Conservation (phyloP, 2,329 filamentous ascomycete genomes). For the Alternaria consortialis region DNA sequence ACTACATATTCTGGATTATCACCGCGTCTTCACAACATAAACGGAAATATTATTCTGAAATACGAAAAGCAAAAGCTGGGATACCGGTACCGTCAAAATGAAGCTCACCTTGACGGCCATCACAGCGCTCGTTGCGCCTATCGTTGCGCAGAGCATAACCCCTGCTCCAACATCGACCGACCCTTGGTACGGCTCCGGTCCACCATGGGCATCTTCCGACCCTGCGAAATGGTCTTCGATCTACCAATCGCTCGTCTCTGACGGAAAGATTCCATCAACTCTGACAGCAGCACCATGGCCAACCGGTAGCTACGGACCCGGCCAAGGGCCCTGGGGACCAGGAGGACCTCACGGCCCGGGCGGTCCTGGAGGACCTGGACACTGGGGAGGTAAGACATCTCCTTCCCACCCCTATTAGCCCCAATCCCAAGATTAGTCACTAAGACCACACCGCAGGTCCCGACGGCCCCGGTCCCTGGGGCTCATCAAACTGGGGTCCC, state of each 20-base stretch:
- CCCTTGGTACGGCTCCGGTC: conserved; percentile 13
- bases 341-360: conserved; percentile 5
- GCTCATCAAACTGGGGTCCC: conserved; percentile 37
- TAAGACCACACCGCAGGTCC: conserved; percentile 5
- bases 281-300: conserved; percentile 36
- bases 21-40: background rate
- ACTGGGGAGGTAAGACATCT: conserved; percentile 33
- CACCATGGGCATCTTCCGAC: conserved; percentile 35
- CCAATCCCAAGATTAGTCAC: background rate
- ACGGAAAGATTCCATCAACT: conserved; percentile 37
- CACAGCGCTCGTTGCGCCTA: conserved; percentile 8
- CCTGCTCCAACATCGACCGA: conserved; percentile 17
- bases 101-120: conserved; percentile 12
- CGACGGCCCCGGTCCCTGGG: conserved; percentile 39
- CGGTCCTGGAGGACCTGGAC: conserved; percentile 8
- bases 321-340: conserved; percentile 29
- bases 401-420: background rate
- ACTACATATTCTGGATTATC: background rate
- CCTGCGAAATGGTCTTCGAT: conserved; percentile 35
- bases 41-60: background rate
- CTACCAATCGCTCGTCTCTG: conserved; percentile 38
- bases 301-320: conserved; percentile 34
- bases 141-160: conserved; percentile 20
- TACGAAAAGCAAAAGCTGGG: background rate
- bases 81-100: conserved; percentile 4